Conservation (phyloP, 2,329 filamentous ascomycete genomes). For the Elsinoe necatrix region DNA sequence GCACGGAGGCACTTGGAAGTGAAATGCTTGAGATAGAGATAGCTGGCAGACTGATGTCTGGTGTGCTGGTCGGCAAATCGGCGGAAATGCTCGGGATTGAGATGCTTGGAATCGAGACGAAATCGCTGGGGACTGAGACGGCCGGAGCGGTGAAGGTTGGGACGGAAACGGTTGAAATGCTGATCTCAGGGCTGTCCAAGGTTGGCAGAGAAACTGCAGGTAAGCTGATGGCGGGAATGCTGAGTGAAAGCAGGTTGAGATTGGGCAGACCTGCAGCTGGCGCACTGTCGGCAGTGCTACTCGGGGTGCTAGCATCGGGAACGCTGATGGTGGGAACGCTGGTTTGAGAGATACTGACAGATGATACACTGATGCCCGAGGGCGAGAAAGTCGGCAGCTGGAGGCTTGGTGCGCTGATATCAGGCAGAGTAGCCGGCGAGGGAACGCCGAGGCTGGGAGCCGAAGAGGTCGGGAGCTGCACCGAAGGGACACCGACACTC, state of each 20-base stretch:
- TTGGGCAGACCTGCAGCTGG: not conserved
- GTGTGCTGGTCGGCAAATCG: not conserved
- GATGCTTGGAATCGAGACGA: not conserved
- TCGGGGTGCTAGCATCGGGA: not conserved
- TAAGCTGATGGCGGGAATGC: not conserved
- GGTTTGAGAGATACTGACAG: not conserved
- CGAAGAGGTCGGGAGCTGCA: not conserved
- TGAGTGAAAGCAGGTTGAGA: not conserved
- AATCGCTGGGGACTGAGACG: not conserved
- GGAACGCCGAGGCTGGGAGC: not conserved
- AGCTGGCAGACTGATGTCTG: not conserved
- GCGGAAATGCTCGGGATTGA: not conserved
- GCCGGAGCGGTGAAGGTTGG: not conserved
- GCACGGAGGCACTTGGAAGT: not conserved
- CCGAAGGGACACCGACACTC: not conserved
- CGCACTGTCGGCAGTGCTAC: not conserved
- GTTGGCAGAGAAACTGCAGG: not conserved
- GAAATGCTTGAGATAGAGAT: constrained; percentile 1
- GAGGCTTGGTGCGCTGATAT: not conserved
- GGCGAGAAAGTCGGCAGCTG: not conserved
- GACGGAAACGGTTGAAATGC: not conserved
- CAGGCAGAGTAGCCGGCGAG: not conserved
- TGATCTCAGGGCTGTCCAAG: not conserved
- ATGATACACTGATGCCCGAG: not conserved
- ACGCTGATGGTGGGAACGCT: not conserved